A percentile compares a stretch with the other conserved stretches of the same genome.
These are phyloP conservation scores for Lasiosphaeria ovina DNA, from an alignment of 495 filamentous ascomycete species.

Conservation along the genomic window DNA sequence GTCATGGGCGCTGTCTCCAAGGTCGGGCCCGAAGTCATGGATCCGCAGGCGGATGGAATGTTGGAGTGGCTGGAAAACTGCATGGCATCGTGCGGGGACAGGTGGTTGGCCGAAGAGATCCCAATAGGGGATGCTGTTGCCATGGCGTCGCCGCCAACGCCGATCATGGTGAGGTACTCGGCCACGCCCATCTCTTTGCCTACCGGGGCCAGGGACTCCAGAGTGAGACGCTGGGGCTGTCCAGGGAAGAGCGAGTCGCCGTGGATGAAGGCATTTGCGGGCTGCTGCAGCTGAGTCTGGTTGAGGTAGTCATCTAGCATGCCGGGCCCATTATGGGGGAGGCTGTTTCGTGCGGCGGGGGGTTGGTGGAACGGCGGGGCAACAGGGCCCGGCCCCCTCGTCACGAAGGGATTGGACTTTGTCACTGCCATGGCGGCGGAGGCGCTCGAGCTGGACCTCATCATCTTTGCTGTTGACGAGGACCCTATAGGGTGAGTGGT, in stretches of 20 bases:
- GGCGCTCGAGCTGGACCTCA: conserved; percentile 27
- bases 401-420: conserved; percentile 11
- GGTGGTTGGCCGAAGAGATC: conserved; percentile 14
- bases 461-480: conserved; percentile 25
- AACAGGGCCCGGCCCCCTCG: conserved; percentile 12
- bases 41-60: conserved; percentile 40
- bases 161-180: conserved; percentile 24
- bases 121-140: conserved; percentile 19
- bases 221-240: conserved; percentile 5
- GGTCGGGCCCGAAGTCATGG: conserved; percentile 45
- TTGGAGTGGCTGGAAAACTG: conserved; percentile 19
- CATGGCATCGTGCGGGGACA: conserved; percentile 16
- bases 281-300: conserved; percentile 19
- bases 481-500: conserved; percentile 23
- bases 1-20: conserved; percentile 46
- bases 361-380: conserved; percentile 10
- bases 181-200: conserved; percentile 23
- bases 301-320: conserved; percentile 15
- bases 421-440: conserved; percentile 5
- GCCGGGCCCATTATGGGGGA: conserved; percentile 1
- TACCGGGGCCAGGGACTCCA: conserved; percentile 7
- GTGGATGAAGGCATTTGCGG: conserved; percentile 18
- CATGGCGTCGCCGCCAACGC: conserved; percentile 9
- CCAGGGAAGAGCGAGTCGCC: conserved; percentile 9
- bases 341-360: conserved; percentile 7